A percentile compares a stretch with the other conserved stretches of the same genome.
phyloP scores from a whole-genome alignment of 306 rosid genomes.

The Begonia fuchsioides region DNA sequence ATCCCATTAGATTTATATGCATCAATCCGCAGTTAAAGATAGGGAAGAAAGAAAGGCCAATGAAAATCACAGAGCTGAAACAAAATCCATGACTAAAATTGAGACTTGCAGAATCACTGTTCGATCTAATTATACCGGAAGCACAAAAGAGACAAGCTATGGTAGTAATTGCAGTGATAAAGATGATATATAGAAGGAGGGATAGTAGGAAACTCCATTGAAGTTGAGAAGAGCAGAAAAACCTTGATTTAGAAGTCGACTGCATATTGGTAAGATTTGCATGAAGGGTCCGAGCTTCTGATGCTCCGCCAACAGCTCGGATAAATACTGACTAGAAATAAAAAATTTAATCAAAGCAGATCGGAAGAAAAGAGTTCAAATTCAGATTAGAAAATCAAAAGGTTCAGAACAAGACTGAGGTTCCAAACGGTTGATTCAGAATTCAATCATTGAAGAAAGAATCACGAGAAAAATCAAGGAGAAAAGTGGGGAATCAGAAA shows the following conservation, averaged over 20 bases:
- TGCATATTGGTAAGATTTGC: slow-evolving; percentile 84
- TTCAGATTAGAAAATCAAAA: neutral
- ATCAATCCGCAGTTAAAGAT: no score
- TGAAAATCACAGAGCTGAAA: no score
- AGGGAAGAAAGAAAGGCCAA: no score
- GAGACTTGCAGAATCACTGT: no score
- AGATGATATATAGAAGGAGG: no score
- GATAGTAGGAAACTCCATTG: slow-evolving; percentile 23
- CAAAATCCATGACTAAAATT: no score
- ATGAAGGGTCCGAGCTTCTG: slow-evolving; percentile 90
- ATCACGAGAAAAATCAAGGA: no score
- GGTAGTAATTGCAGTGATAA: no score
- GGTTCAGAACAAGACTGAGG: neutral
- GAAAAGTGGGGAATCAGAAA: neutral
- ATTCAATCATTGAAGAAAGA: neutral
- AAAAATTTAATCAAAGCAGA: slow-evolving; percentile 1
- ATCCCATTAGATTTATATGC: no score
- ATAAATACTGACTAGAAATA: slow-evolving; percentile 62
- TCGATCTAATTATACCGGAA: slow-evolving; percentile 3
- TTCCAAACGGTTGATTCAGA: neutral
- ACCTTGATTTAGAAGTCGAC: slow-evolving; percentile 92
- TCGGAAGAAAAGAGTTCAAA: neutral
- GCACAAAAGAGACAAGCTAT: no score
- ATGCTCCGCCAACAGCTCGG: slow-evolving; percentile 81
- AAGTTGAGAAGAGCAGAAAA: slow-evolving; percentile 9